These are phyloP conservation scores for Nevesoporus exiguus DNA, from an alignment of 768 basidiomycete genomes.

Conservation along the genomic window DNA sequence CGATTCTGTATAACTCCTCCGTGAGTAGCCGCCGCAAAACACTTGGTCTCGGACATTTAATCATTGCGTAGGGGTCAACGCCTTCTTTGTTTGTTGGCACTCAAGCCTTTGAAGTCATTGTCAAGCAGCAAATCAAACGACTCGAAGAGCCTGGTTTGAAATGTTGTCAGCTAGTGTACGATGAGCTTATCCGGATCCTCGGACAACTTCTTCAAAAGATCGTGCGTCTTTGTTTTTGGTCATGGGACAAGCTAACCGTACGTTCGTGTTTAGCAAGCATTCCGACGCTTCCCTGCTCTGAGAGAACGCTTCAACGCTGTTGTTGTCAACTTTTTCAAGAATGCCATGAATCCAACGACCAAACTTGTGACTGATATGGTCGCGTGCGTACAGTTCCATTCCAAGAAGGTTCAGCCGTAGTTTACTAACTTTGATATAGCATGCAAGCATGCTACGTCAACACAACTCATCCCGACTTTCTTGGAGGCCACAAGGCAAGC, in stretches of 20 bases:
- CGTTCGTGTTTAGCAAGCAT: constrained; percentile 66
- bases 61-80: constrained; percentile 71
- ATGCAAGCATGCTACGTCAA: constrained; percentile 99
- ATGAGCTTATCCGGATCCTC: constrained; percentile 95
- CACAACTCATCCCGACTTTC: constrained; percentile 98
- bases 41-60: background rate
- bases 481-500: constrained; percentile 85
- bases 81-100: constrained; percentile 97
- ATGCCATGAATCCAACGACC: constrained; percentile 87
- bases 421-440: constrained; percentile 34
- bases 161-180: constrained; percentile 94
- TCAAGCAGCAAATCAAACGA: constrained; percentile 98
- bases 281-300: constrained; percentile 95
- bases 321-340: constrained; percentile 97
- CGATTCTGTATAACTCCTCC: constrained; percentile 95
- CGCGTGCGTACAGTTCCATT: constrained; percentile 49
- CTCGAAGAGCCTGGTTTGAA: constrained; percentile 92
- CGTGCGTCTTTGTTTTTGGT: constrained; percentile 43
- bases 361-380: constrained; percentile 95
- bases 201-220: constrained; percentile 88
- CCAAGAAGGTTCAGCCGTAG: background rate
- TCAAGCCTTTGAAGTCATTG: constrained; percentile 95
- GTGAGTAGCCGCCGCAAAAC: constrained; percentile 44
- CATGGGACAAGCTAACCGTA: background rate
- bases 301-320: constrained; percentile 94